Evolutionary conservation across 2,329 filamentous ascomycete species (phyloP).

Genomic region (Bipolaris cookei): DNA sequence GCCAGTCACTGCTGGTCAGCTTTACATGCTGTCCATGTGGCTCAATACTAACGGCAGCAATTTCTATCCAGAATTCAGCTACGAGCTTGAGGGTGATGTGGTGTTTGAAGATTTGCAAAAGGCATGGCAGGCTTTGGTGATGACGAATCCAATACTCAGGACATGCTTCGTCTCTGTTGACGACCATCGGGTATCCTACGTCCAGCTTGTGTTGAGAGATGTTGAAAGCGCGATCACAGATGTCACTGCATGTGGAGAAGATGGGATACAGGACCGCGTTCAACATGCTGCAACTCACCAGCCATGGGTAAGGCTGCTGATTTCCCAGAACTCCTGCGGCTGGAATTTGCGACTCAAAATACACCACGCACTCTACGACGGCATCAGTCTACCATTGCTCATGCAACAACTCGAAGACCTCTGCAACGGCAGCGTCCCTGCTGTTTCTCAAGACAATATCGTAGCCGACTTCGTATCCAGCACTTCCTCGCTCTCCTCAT

Average conservation of each 20-base stretch:
- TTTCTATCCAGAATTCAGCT: slow-evolving; percentile 78
- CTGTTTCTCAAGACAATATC: slow-evolving; percentile 30
- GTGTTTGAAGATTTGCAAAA: slow-evolving; percentile 53
- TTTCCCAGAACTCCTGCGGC: slow-evolving; percentile 34
- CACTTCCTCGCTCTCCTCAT: slow-evolving; percentile 2
- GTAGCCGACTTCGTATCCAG: slow-evolving; percentile 53
- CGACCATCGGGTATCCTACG: slow-evolving; percentile 57
- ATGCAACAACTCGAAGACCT: slow-evolving; percentile 59
- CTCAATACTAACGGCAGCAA: slow-evolving; percentile 68
- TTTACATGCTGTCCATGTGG: slow-evolving; percentile 82
- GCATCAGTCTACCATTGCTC: slow-evolving; percentile 73
- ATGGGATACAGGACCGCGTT: slow-evolving; percentile 4
- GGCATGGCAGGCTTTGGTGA: slow-evolving; percentile 68
- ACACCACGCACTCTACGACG: slow-evolving; percentile 90
- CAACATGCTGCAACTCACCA: slow-evolving; percentile 22
- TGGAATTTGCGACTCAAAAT: slow-evolving; percentile 60
- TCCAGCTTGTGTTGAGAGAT: slow-evolving; percentile 66
- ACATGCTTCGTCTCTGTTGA: slow-evolving; percentile 67
- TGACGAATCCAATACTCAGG: slow-evolving; percentile 68
- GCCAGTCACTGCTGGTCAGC: slow-evolving; percentile 77
- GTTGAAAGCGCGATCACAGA: slow-evolving; percentile 43
- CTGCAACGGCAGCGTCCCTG: slow-evolving; percentile 43
- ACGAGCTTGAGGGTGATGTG: slow-evolving; percentile 56
- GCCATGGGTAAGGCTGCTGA: slow-evolving; percentile 48
- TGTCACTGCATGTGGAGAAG: slow-evolving; percentile 23